A percentile compares a stretch with the other conserved stretches of the same genome.
phyloP scores from a whole-genome alignment of 2,329 filamentous ascomycete species.

The Aspergillus novofumigatus region DNA sequence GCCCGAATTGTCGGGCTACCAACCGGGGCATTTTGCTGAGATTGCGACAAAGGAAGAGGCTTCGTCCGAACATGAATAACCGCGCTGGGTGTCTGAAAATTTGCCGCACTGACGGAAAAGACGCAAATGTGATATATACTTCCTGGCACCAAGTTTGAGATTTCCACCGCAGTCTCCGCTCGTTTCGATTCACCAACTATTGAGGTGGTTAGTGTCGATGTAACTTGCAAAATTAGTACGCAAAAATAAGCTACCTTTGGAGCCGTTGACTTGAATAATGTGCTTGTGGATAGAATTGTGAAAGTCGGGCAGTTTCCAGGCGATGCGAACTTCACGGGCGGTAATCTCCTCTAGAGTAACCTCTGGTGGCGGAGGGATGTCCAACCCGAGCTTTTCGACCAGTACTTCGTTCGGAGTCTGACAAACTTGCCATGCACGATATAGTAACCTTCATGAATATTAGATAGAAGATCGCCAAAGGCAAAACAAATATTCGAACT shows the following conservation, averaged over 20 bases:
- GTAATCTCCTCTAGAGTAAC: constrained; percentile 88
- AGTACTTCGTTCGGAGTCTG: constrained; percentile 88
- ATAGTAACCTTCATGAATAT: constrained; percentile 61
- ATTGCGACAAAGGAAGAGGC: constrained; percentile 43
- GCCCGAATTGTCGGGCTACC: constrained; percentile 47
- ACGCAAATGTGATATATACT: constrained; percentile 93
- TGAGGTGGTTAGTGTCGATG: constrained; percentile 12
- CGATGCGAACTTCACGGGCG: constrained; percentile 79
- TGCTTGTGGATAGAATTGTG: constrained; percentile 74
- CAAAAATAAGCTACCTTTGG: constrained; percentile 59
- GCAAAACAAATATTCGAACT: constrained; percentile 9
- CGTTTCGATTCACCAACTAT: constrained; percentile 79
- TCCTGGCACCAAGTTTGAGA: constrained; percentile 78
- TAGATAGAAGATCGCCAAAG: constrained; percentile 1
- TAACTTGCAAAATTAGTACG: constrained; percentile 1
- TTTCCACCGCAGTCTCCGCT: constrained; percentile 81
- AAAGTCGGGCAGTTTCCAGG: constrained; percentile 75
- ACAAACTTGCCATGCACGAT: constrained; percentile 81
- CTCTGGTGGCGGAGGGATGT: constrained; percentile 84
- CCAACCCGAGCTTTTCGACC: constrained; percentile 85
- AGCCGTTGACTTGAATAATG: constrained; percentile 87
- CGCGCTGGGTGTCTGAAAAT: constrained; percentile 85
- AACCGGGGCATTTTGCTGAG: constrained; percentile 31
- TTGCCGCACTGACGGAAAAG: constrained; percentile 83
- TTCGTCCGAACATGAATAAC: constrained; percentile 78